Percentiles rank a stretch among this genome's conserved stretches.
These are phyloP conservation scores for Triticum dicoccoides DNA, from an alignment of 176 grass and related monocot species.

Conservation along the genomic window DNA sequence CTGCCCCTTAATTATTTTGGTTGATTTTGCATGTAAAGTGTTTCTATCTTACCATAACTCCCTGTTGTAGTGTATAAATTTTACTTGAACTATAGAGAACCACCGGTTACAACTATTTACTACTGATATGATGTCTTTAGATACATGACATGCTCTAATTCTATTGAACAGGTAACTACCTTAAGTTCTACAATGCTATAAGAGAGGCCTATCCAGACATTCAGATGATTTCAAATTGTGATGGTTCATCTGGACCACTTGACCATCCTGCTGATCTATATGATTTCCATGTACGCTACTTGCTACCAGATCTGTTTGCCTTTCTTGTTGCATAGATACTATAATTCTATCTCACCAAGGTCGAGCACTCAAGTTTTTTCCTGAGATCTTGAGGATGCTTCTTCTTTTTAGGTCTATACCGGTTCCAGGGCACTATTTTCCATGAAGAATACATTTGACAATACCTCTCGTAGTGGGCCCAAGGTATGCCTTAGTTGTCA, in stretches of 20 bases:
- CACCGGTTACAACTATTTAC: background rate
- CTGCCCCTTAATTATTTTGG: background rate
- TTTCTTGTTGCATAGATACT: background rate
- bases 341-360: slow-evolving; percentile 6
- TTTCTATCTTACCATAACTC: background rate
- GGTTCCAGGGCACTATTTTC: slow-evolving; percentile 67
- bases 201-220: slow-evolving; percentile 78
- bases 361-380: background rate
- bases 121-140: background rate
- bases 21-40: background rate
- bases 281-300: slow-evolving; percentile 75
- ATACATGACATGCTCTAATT: slow-evolving; percentile 13
- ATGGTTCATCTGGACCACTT: slow-evolving; percentile 62
- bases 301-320: slow-evolving; percentile 3
- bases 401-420: slow-evolving; percentile 66
- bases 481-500: slow-evolving; percentile 58
- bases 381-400: background rate
- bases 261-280: slow-evolving; percentile 93
- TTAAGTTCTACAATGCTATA: slow-evolving; percentile 87
- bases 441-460: slow-evolving; percentile 63
- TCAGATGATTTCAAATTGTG: slow-evolving; percentile 87
- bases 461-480: slow-evolving; percentile 60
- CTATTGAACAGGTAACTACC: slow-evolving; percentile 72
- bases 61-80: background rate
- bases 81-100: background rate